Evolutionary conservation across 106 monocot species (phyloP).

Genomic region (Dendrobium huoshanense): DNA sequence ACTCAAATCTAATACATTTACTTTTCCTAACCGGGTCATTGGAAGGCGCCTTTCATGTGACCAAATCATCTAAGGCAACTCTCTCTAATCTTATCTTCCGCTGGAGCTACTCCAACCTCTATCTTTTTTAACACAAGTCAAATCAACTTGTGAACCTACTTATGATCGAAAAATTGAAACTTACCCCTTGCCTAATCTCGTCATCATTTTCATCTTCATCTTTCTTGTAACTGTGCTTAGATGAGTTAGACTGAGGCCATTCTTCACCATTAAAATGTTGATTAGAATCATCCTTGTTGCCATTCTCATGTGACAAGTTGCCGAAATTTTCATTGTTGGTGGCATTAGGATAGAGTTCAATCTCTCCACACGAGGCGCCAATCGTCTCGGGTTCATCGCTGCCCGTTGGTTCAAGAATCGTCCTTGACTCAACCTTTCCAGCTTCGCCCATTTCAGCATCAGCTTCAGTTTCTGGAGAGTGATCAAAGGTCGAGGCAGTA

Average conservation of each 20-base stretch:
- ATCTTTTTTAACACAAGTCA: no score
- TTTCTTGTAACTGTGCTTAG: conserved; percentile 16
- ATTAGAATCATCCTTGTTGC: conserved; percentile 17
- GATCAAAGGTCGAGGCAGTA: conserved; percentile 43
- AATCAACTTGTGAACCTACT: no score
- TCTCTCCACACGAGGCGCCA: conserved; percentile 12
- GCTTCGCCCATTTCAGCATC: conserved; percentile 25
- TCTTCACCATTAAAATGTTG: conserved; percentile 26
- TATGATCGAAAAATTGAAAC: not conserved
- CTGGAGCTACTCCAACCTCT: no score
- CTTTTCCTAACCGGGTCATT: no score
- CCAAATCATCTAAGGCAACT: no score
- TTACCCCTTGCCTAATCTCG: conserved; percentile 18
- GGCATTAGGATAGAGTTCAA: conserved; percentile 4
- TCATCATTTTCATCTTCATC: conserved; percentile 16
- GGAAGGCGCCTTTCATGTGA: no score
- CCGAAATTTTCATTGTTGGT: conserved; percentile 3
- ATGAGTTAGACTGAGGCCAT: conserved; percentile 6
- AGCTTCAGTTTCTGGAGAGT: conserved; percentile 26
- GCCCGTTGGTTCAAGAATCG: conserved; percentile 9
- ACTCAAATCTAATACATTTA: no score
- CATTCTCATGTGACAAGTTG: conserved; percentile 19
- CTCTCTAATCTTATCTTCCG: no score
- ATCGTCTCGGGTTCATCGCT: conserved; percentile 9
- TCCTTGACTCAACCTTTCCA: conserved; percentile 16